Conservation (phyloP, 768 basidiomycete genomes). For the Termitomyces sp. region DNA sequence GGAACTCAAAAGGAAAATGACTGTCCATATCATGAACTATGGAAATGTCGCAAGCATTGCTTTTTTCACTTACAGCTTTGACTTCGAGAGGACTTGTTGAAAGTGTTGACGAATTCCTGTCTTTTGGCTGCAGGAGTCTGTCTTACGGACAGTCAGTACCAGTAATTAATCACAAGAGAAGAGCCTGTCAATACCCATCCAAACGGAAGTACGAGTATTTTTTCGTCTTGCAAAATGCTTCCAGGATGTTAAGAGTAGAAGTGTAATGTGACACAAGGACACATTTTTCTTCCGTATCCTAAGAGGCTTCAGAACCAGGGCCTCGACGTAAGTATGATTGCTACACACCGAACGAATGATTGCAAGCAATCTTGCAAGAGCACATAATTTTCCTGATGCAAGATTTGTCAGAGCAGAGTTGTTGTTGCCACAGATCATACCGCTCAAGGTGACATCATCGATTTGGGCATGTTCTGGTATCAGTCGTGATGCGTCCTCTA, state of each 20-base stretch:
- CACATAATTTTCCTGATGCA: slow-evolving; percentile 68
- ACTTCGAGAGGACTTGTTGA: slow-evolving; percentile 76
- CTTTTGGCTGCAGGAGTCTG: slow-evolving; percentile 74
- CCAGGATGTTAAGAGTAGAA: slow-evolving; percentile 87
- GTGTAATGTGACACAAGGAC: slow-evolving; percentile 97
- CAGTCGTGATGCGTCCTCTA: slow-evolving; percentile 59
- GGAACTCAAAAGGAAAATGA: slow-evolving; percentile 88
- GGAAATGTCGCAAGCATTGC: neutral
- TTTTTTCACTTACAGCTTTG: slow-evolving; percentile 58
- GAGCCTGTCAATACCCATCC: slow-evolving; percentile 61
- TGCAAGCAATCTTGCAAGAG: slow-evolving; percentile 61
- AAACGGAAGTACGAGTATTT: slow-evolving; percentile 79
- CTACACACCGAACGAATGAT: slow-evolving; percentile 51
- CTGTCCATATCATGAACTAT: slow-evolving; percentile 32
- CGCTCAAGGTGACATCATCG: slow-evolving; percentile 77
- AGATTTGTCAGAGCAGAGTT: neutral
- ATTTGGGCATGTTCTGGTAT: slow-evolving; percentile 58
- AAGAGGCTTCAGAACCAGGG: neutral
- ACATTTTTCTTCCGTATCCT: slow-evolving; percentile 90
- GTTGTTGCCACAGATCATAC: slow-evolving; percentile 37
- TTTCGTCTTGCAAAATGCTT: slow-evolving; percentile 76
- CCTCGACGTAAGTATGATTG: neutral
- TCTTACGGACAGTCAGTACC: slow-evolving; percentile 32
- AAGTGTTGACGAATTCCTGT: slow-evolving; percentile 83
- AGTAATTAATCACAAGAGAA: neutral